Conservation (phyloP, 495 filamentous ascomycete species). For the Penicillium turbatum region DNA sequence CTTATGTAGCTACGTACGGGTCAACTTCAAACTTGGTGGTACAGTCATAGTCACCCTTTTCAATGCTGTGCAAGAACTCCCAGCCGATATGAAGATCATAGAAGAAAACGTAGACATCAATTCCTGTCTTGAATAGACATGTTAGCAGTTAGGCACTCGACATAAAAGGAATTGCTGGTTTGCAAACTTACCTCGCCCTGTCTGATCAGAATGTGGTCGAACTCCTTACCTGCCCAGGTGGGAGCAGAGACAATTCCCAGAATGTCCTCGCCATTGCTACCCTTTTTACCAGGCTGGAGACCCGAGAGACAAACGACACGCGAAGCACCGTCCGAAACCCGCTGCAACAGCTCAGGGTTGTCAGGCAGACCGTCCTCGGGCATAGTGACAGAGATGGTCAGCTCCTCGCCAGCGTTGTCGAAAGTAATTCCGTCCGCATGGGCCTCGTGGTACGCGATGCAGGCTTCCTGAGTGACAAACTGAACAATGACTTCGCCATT, state of each 20-base stretch:
- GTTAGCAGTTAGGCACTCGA: neutral
- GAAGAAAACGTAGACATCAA: slow-evolving; percentile 37
- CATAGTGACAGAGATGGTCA: neutral
- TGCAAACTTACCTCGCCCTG: neutral
- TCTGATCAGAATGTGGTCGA: slow-evolving; percentile 4
- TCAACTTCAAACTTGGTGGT: slow-evolving; percentile 41
- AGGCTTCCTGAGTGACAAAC: slow-evolving; percentile 5
- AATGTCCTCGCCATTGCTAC: neutral
- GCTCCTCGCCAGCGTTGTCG: neutral
- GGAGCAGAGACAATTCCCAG: neutral
- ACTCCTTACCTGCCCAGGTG: neutral
- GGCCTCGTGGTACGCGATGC: slow-evolving; percentile 3
- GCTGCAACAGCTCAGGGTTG: neutral
- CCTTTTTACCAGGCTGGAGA: neutral
- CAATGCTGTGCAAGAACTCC: slow-evolving; percentile 19
- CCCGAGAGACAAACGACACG: slow-evolving; percentile 5
- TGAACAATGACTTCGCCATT: slow-evolving; percentile 6
- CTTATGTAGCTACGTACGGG: slow-evolving; percentile 37
- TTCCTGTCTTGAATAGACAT: neutral
- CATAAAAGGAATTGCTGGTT: neutral
- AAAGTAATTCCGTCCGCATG: slow-evolving; percentile 2
- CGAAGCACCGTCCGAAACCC: neutral
- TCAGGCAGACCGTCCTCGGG: slow-evolving; percentile 1
- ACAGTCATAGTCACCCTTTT: slow-evolving; percentile 4
- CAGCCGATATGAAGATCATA: slow-evolving; percentile 39